phyloP scores from a whole-genome alignment of 1,284 basidiomycete genomes.

The Bjerkandera adusta region DNA sequence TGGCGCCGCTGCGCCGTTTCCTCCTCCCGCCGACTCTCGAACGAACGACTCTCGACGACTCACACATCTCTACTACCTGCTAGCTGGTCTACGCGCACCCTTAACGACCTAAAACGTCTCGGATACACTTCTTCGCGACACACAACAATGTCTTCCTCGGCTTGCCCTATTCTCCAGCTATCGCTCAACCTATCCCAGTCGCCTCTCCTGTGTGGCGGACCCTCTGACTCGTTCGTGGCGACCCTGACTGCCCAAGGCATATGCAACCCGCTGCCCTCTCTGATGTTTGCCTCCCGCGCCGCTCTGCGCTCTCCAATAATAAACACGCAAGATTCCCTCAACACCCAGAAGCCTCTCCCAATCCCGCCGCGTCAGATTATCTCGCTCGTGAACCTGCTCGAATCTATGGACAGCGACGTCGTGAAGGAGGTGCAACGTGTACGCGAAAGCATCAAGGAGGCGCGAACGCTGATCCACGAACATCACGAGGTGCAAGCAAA shows the following conservation, averaged over 20 bases:
- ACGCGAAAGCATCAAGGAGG: conserved; percentile 36
- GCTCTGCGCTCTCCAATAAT: background rate
- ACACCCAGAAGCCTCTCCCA: conserved; percentile 15
- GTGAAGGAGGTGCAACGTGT: conserved; percentile 37
- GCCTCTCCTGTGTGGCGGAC: conserved; percentile 28
- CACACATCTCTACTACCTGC: too few species aligned
- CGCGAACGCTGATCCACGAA: conserved; percentile 29
- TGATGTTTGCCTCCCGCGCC: conserved; percentile 12
- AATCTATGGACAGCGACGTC: conserved; percentile 37
- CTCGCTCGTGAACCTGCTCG: conserved; percentile 35
- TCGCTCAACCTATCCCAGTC: conserved; percentile 28
- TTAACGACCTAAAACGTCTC: too few species aligned
- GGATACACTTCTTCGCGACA: background rate
- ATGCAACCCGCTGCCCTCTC: conserved; percentile 14
- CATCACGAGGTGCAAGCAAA: conserved; percentile 28
- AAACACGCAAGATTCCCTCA: conserved; percentile 1
- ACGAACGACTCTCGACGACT: too few species aligned
- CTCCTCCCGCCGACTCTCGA: too few species aligned
- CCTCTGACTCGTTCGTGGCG: conserved; percentile 24
- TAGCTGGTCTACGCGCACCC: too few species aligned
- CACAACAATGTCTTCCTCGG: conserved; percentile 8
- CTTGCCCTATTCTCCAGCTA: conserved; percentile 21
- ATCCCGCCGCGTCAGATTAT: conserved; percentile 31
- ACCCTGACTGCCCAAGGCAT: conserved; percentile 20
- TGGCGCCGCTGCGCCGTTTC: background rate